phyloP scores from a whole-genome alignment of 768 basidiomycete species.

The Leccinum pellstonianum region DNA sequence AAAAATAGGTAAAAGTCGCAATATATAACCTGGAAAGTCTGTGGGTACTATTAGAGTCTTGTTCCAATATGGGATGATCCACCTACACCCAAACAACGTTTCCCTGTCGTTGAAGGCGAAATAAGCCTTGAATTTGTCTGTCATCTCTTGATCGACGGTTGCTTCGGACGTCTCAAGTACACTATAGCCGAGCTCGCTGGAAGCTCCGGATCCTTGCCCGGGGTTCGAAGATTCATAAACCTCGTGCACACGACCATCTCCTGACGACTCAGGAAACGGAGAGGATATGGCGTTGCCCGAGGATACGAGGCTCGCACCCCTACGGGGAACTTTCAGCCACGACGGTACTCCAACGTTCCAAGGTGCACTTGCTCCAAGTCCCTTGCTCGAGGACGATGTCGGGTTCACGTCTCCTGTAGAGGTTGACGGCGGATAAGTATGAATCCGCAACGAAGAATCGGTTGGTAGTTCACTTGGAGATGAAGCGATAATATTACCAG shows the following conservation, averaged over 20 bases:
- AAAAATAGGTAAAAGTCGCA: conserved; percentile 83
- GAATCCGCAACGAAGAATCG: conserved; percentile 41
- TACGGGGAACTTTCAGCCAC: conserved; percentile 59
- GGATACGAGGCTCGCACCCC: conserved; percentile 35
- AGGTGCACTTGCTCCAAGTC: conserved; percentile 33
- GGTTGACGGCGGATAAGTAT: conserved; percentile 82
- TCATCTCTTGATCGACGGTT: conserved; percentile 56
- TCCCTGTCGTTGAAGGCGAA: conserved; percentile 94
- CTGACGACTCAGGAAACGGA: conserved; percentile 23
- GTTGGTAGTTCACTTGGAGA: conserved; percentile 12
- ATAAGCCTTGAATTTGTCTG: conserved; percentile 72
- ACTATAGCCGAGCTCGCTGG: conserved; percentile 72
- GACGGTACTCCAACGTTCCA: conserved; percentile 73
- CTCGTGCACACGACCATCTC: conserved; percentile 50
- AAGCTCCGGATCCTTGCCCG: conserved; percentile 30
- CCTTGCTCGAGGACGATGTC: conserved; percentile 39
- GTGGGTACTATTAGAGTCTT: conserved; percentile 7
- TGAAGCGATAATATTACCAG: conserved; percentile 5
- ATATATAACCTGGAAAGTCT: conserved; percentile 93
- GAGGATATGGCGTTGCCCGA: conserved; percentile 27
- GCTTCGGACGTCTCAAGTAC: conserved; percentile 74
- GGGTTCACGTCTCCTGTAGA: conserved; percentile 47
- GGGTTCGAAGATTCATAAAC: conserved; percentile 40
- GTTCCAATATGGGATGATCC: background rate
- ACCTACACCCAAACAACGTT: conserved; percentile 82